phyloP scores from a whole-genome alignment of 352 stramenopile genomes.

The Globisporangium parvum region DNA sequence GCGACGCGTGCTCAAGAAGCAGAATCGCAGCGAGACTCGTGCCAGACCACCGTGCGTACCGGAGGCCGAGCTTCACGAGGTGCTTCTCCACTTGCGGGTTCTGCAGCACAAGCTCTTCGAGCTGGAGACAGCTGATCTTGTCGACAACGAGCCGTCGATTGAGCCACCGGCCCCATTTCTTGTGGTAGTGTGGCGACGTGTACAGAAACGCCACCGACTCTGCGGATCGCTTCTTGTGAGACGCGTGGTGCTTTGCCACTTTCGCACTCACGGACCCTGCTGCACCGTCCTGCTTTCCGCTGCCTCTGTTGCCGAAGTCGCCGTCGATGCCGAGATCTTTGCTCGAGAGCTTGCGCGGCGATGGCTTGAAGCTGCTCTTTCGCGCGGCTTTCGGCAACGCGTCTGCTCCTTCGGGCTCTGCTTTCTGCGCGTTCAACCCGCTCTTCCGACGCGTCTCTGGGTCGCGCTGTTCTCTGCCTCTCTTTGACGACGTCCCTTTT shows the following conservation, averaged over 20 bases:
- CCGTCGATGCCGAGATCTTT: neutral
- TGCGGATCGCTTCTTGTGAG: neutral
- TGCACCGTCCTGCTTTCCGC: no score
- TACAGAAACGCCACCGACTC: neutral
- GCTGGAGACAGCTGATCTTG: slow-evolving; percentile 58
- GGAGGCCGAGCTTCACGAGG: slow-evolving; percentile 50
- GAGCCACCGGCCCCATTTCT: slow-evolving; percentile 54
- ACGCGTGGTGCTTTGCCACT: neutral
- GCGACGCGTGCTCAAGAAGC: slow-evolving; percentile 46
- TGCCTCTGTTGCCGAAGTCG: neutral
- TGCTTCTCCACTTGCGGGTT: slow-evolving; percentile 32
- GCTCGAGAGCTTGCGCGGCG: neutral
- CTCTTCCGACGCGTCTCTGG: neutral
- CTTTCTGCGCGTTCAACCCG: neutral
- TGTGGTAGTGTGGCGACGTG: slow-evolving; percentile 34
- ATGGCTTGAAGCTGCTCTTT: neutral
- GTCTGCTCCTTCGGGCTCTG: neutral
- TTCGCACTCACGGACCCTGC: no score
- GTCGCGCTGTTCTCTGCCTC: neutral
- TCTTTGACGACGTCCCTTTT: neutral
- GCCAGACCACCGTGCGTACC: slow-evolving; percentile 44
- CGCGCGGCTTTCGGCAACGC: neutral
- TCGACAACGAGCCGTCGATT: slow-evolving; percentile 44
- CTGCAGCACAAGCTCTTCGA: slow-evolving; percentile 54
- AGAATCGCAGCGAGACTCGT: slow-evolving; percentile 50